Evolutionary conservation across 306 rosid genomes (phyloP).

Genomic region (Cucumis sativus): DNA sequence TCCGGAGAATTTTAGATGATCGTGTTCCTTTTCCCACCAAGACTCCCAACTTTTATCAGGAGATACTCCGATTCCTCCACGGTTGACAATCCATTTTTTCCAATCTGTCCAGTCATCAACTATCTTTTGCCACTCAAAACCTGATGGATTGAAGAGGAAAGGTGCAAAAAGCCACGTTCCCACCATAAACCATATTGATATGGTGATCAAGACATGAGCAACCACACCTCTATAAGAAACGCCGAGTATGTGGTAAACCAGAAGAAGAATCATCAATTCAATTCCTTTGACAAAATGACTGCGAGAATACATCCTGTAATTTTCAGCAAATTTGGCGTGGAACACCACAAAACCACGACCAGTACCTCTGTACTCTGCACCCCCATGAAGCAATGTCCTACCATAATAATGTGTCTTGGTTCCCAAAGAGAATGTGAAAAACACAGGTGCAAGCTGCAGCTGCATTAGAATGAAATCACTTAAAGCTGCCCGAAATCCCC

Average conservation of each 20-base stretch:
- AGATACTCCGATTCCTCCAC: constrained; percentile 80
- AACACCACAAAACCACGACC: constrained; percentile 95
- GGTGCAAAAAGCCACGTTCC: constrained; percentile 98
- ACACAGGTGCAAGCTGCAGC: constrained; percentile 77
- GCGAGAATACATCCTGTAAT: constrained; percentile 84
- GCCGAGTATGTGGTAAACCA: constrained; percentile 79
- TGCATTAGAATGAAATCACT: constrained; percentile 91
- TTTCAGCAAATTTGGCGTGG: constrained; percentile 93
- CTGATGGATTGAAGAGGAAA: constrained; percentile 91
- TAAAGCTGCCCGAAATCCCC: constrained; percentile 72
- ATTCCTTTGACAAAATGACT: constrained; percentile 96
- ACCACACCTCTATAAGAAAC: constrained; percentile 48
- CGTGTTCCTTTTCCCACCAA: constrained; percentile 92
- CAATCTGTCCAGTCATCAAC: constrained; percentile 95
- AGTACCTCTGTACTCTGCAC: constrained; percentile 88
- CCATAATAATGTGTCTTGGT: constrained; percentile 95
- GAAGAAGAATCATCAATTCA: constrained; percentile 81
- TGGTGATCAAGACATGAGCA: constrained; percentile 55
- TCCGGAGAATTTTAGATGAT: constrained; percentile 68
- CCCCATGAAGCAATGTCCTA: constrained; percentile 96
- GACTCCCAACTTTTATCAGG: constrained; percentile 93
- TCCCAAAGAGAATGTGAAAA: constrained; percentile 91
- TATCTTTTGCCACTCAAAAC: constrained; percentile 99
- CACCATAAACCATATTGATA: constrained; percentile 93
- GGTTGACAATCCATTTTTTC: constrained; percentile 87